phyloP scores from a whole-genome alignment of 2,329 filamentous ascomycete genomes.

The Penicillium sp. region DNA sequence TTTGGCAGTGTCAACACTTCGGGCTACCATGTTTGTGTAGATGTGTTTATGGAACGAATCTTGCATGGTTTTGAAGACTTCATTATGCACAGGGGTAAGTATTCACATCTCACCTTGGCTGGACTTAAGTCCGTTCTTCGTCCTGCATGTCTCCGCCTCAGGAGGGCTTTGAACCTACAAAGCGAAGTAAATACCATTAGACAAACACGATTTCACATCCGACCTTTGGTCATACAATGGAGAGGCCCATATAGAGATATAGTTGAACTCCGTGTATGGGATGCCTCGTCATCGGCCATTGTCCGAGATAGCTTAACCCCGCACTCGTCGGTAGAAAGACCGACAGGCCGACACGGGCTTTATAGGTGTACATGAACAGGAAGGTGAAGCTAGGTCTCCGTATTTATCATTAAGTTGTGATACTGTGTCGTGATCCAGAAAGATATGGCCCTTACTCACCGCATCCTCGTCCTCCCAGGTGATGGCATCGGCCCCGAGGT shows the following conservation, averaged over 20 bases:
- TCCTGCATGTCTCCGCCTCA: not conserved
- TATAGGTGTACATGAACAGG: not conserved
- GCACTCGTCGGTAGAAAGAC: constrained; percentile 25
- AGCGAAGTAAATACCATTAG: not conserved
- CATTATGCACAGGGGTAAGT: too few species aligned
- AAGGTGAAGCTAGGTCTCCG: not conserved
- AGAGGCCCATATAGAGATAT: not conserved
- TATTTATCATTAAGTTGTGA: not conserved
- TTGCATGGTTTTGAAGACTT: too few species aligned
- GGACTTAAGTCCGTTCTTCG: not conserved
- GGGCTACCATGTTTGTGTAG: not conserved
- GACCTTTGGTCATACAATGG: not conserved
- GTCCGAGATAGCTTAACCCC: constrained; percentile 22
- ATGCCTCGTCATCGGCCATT: constrained; percentile 11
- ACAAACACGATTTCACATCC: not conserved
- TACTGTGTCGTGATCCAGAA: not conserved
- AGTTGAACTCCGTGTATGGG: not conserved
- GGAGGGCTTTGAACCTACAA: not conserved
- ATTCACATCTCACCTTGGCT: not conserved
- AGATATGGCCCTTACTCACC: constrained; percentile 48
- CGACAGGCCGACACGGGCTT: constrained; percentile 19
- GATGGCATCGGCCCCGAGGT: constrained; percentile 82
- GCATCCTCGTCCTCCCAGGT: constrained; percentile 72
- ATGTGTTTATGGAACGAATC: too few species aligned
- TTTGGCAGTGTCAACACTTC: not conserved